phyloP scores from a whole-genome alignment of 768 basidiomycete species.

The Podaxis sp. region DNA sequence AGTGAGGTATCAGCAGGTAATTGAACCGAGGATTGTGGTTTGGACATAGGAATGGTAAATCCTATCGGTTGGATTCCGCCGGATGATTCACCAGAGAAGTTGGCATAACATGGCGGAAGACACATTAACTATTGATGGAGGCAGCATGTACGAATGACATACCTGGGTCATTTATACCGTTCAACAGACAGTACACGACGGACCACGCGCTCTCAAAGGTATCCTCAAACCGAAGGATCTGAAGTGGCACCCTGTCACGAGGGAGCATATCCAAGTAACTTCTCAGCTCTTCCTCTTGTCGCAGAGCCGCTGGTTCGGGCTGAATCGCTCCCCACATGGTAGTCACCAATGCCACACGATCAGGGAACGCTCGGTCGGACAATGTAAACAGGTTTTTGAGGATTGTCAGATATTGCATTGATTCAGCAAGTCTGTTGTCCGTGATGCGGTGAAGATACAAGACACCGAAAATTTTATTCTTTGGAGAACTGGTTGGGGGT shows the following conservation, averaged over 20 bases:
- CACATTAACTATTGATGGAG: too few species aligned
- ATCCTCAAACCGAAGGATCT: neutral
- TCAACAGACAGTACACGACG: neutral
- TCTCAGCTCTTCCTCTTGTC: conserved; percentile 12
- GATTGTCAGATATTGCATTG: conserved; percentile 9
- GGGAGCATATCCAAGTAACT: conserved; percentile 8
- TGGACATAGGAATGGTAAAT: too few species aligned
- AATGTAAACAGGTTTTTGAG: conserved; percentile 10
- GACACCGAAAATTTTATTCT: conserved; percentile 11
- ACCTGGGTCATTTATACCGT: neutral
- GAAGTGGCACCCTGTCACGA: neutral
- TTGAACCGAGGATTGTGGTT: too few species aligned
- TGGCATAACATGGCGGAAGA: too few species aligned
- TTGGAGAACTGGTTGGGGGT: conserved; percentile 1
- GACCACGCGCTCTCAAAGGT: conserved; percentile 2
- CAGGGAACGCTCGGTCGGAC: conserved; percentile 8
- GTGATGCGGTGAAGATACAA: conserved; percentile 18
- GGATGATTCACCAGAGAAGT: too few species aligned
- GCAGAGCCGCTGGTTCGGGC: neutral
- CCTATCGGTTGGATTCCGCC: too few species aligned
- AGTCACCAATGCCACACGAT: conserved; percentile 15
- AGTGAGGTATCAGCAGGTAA: too few species aligned
- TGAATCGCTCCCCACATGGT: conserved; percentile 18
- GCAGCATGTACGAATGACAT: neutral
- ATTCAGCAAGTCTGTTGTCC: conserved; percentile 15